Base-by-base conservation (phyloP, 768 basidiomycete genomes). In the Exidia glandulosa region DNA sequence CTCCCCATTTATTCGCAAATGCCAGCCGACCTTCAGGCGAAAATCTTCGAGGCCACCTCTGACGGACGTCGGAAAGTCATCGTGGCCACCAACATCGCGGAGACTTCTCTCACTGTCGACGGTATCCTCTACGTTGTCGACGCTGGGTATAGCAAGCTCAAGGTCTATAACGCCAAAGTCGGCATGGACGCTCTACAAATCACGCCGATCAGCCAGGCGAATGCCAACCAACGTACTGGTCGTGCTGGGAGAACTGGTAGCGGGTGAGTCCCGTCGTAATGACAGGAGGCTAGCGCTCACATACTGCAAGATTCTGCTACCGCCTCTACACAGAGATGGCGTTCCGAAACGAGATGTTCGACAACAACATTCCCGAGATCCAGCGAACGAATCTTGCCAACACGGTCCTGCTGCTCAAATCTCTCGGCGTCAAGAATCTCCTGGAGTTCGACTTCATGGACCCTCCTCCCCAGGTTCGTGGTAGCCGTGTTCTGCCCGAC, bases 401-500 rank as follows among this genome's bases (percentile, higher is more conserved):
- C 67, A 99, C 95, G 0, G 96, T 98, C 0, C 73, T 98, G 25
- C 73, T 98, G 36, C 79, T 99, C 61, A 99, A 98, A 70, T 94
- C 94, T 2, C 78, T 99, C 4, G 95, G 96, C 10, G 96, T 99
- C 45, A 96, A 96, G 77, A 93, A 98, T 69, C 74, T 97, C 45
- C 80, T 99, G 25, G 95, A 99, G 73, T 99, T 98, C 68, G 95
- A 98, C 73, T 99, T 99, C 70, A 98, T 99, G 96, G 96, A 99
- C 70, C 96, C 96, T n/a, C 96, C 96, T 25, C 96, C 96, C n/a
- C 94, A 95, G 80, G 90, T 87, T 66, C 59, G 71, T 64, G 23
- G 55, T 32, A 55, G 30, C 12, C 45, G 2, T 64, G 16, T 32
- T 37, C 37, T 16, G 23, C 5, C 36, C 32, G 1, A 2, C 23